A percentile compares a stretch with the other conserved stretches of the same genome.
phyloP scores from a whole-genome alignment of 306 rosid genomes.

The Sicyos edulis region DNA sequence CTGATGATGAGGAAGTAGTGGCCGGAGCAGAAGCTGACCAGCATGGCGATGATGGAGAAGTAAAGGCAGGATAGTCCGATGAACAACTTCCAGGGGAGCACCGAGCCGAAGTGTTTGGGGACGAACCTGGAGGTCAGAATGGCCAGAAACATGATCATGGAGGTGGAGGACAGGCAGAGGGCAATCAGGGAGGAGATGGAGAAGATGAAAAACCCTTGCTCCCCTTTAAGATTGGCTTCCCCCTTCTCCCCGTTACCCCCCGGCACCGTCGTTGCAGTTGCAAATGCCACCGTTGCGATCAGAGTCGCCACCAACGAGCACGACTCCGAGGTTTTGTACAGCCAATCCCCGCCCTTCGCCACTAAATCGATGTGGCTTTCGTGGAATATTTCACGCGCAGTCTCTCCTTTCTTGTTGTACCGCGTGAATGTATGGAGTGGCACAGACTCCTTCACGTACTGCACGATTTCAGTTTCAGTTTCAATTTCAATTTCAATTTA shows the following conservation, averaged over 20 bases:
- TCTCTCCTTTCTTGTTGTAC: neutral
- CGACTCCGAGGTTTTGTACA: conserved; percentile 30
- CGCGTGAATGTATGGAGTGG: conserved; percentile 21
- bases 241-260: neutral
- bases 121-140: conserved; percentile 35
- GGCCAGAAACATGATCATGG: conserved; percentile 49
- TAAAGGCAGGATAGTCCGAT: conserved; percentile 38
- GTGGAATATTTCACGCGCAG: conserved; percentile 24
- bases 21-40: conserved; percentile 35
- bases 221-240: neutral
- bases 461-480: no score
- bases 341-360: conserved; percentile 25
- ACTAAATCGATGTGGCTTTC: neutral
- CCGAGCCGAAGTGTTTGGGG: conserved; percentile 27
- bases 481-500: no score
- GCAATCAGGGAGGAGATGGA: conserved; percentile 31
- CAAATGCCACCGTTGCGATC: conserved; percentile 32
- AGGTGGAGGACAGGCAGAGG: conserved; percentile 39
- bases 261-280: conserved; percentile 23
- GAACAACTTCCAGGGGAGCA: conserved; percentile 37
- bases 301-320: conserved; percentile 40
- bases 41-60: conserved; percentile 37
- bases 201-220: conserved; percentile 27
- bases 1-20: conserved; percentile 35
- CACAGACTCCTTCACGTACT: conserved; percentile 20